phyloP scores from a whole-genome alignment of 2,329 filamentous ascomycete genomes.

The Dothiorella sarmentorum region DNA sequence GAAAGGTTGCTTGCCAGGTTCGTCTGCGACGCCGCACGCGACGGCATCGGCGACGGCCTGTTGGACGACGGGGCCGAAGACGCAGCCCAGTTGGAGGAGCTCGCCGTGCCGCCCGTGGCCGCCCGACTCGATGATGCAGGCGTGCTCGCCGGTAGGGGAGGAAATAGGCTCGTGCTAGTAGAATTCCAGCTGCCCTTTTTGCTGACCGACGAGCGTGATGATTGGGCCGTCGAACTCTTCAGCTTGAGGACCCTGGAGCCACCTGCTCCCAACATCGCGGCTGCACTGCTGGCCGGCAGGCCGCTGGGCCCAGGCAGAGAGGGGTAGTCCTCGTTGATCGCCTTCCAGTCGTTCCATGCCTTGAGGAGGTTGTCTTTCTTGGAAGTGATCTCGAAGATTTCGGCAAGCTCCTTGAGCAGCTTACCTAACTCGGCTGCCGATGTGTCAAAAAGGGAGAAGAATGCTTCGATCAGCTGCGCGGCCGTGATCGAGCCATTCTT shows the following conservation, averaged over 20 bases:
- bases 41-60: conserved; percentile 39
- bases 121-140: conserved; percentile 10
- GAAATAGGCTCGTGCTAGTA: conserved; percentile 26
- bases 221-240: conserved; percentile 67
- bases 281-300: conserved; percentile 58
- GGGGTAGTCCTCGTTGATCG: conserved; percentile 94
- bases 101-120: conserved; percentile 28
- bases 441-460: conserved; percentile 84
- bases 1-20: conserved; percentile 19
- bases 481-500: conserved; percentile 67
- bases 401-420: conserved; percentile 83
- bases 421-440: conserved; percentile 79
- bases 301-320: conserved; percentile 69
- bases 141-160: conserved; percentile 27
- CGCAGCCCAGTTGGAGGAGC: conserved; percentile 32
- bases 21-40: conserved; percentile 29
- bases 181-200: conserved; percentile 57
- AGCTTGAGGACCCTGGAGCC: conserved; percentile 63
- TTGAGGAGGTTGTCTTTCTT: conserved; percentile 73
- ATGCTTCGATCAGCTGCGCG: conserved; percentile 75
- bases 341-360: conserved; percentile 93
- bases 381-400: conserved; percentile 79
- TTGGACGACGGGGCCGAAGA: conserved; percentile 26
- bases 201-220: conserved; percentile 58
- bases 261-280: conserved; percentile 42